Evolutionary conservation across 148 eudicot genomes (phyloP).

Genomic region (Amaranthus cruentus): DNA sequence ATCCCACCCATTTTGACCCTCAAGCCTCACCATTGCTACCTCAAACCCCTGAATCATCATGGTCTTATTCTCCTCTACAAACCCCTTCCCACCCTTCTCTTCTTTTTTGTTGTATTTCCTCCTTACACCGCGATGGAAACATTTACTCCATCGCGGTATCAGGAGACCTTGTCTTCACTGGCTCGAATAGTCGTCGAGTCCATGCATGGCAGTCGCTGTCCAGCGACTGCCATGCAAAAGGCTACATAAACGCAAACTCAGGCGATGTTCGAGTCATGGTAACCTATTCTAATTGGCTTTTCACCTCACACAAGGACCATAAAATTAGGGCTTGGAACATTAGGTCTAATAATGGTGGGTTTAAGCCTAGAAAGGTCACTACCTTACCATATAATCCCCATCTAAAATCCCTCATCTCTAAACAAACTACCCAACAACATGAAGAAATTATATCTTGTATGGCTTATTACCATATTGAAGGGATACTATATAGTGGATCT

Average conservation of each 20-base stretch:
- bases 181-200: conserved; percentile 45
- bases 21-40: conserved; percentile 22
- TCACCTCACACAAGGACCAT: conserved; percentile 49
- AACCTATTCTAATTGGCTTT: conserved; percentile 38
- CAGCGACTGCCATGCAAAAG: conserved; percentile 41
- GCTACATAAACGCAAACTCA: conserved; percentile 36
- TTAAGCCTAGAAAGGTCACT: conserved; percentile 39
- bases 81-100: conserved; percentile 37
- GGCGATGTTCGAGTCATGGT: conserved; percentile 46
- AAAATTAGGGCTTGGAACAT: conserved; percentile 48
- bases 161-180: conserved; percentile 39
- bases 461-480: conserved; percentile 57
- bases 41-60: conserved; percentile 42
- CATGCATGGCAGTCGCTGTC: conserved; percentile 46
- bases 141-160: conserved; percentile 40
- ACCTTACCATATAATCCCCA: conserved; percentile 37
- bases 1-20: background rate
- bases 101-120: conserved; percentile 53
- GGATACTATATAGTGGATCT: conserved; percentile 55
- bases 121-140: conserved; percentile 47
- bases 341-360: conserved; percentile 16
- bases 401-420: conserved; percentile 12
- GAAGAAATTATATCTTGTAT: conserved; percentile 57
- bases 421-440: conserved; percentile 28
- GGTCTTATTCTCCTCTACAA: conserved; percentile 41